Base-by-base conservation (phyloP, 306 rosid genomes). In the Vigna hirtella region DNA sequence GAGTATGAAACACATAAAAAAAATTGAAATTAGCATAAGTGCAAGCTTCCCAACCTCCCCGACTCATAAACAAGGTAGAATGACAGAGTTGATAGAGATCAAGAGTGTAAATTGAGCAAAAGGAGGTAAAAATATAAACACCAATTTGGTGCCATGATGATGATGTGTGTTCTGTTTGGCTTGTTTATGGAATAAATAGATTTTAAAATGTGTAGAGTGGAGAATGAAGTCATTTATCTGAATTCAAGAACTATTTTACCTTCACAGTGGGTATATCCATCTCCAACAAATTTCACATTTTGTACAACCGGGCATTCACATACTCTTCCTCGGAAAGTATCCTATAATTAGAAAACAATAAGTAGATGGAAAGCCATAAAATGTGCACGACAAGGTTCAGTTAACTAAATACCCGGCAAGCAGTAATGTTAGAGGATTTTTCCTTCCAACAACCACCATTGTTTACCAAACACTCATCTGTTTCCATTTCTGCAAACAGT, bases 381-480 rank as follows among this genome's bases (percentile, higher is more conserved):
- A 73, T 34, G 62, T 22, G 49, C n/a, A 22, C 66, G 38, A 28
- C 65, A 79, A 70, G 42, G 75, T 56, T 53, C 32, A 36, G 51
- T 68, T 38, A 81, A 80, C 56, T 43, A 26, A 76, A 86, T 93
- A 95, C 99, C 96, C 88, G 85, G 98, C 99, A 95, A 22, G 99
- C 97, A 17, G 98, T 86, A 52, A 95, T 64, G 83, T 95, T 93
- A 47, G 96, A 73, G 74, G 83, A 69, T 73, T 80, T 84, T 53
- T 95, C 93, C 59, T 83, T 69, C 98, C 98, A 95, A 85, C 98
- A 95, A 79, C 98, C 98, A 72, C 98, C 98, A 61, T 95, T 88
- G 83, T 91, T 95, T 45, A 84, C 94, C 84, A 93, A 83, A 84
- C 99, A 95, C 90, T 93, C 97, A 55, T 95, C 91, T 72, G 98